These are phyloP conservation scores for Alternaria triticina DNA, from an alignment of 2,329 filamentous ascomycete genomes.

Conservation along the genomic window DNA sequence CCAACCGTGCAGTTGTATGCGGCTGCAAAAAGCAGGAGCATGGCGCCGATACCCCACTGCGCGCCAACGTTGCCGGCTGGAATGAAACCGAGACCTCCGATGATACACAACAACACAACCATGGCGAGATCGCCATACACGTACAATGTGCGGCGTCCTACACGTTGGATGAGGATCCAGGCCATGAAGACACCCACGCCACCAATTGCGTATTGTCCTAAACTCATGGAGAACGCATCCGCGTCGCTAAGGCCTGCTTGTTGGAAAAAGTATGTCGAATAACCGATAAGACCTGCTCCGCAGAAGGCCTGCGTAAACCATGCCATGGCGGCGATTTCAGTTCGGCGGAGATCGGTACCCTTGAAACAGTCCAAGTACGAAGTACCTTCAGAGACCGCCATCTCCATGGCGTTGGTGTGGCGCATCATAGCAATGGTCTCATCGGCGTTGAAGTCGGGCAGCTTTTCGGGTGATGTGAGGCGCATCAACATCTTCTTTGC, in stretches of 20 bases:
- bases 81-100: conserved; percentile 77
- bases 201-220: conserved; percentile 65
- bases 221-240: conserved; percentile 53
- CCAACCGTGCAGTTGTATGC: conserved; percentile 87
- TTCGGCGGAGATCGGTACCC: conserved; percentile 78
- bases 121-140: conserved; percentile 66
- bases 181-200: conserved; percentile 73
- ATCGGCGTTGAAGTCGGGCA: conserved; percentile 51
- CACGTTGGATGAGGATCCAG: conserved; percentile 78
- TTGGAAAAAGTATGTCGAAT: conserved; percentile 56
- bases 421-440: conserved; percentile 86
- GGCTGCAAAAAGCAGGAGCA: conserved; percentile 57
- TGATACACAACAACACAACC: conserved; percentile 73
- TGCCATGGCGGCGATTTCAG: conserved; percentile 67
- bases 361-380: conserved; percentile 85
- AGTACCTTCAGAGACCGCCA: conserved; percentile 69
- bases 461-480: conserved; percentile 61
- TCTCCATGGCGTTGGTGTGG: conserved; percentile 81
- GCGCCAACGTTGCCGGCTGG: conserved; percentile 54
- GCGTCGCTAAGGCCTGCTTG: conserved; percentile 54
- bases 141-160: conserved; percentile 78
- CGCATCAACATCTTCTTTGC: conserved; percentile 70
- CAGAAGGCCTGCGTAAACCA: conserved; percentile 56
- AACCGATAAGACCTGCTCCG: conserved; percentile 44
- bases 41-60: conserved; percentile 45